These are phyloP conservation scores for Chaetomiaceae sp. DNA, from an alignment of 2,329 filamentous ascomycete genomes.

Conservation along the genomic window DNA sequence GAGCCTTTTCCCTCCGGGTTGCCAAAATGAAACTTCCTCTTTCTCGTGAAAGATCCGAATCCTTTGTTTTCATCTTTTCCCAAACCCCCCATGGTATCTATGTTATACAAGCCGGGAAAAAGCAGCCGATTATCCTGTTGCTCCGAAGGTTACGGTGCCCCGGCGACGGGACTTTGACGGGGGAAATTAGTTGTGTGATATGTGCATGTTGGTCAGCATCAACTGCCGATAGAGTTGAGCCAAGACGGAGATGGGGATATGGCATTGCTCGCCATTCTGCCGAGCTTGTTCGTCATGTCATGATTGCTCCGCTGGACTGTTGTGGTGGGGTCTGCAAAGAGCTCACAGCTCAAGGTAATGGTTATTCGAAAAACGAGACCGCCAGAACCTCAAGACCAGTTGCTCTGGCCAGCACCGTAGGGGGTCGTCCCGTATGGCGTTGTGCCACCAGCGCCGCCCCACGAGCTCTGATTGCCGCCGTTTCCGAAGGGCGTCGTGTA, in stretches of 20 bases:
- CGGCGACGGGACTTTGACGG: too few relatives aligned
- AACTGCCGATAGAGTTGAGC: too few relatives aligned
- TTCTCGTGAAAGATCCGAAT: background rate
- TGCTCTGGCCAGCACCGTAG: conserved; percentile 47
- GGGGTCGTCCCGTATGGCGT: conserved; percentile 43
- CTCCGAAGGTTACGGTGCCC: background rate
- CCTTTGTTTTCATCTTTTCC: background rate
- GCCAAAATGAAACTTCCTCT: background rate
- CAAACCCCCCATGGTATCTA: conserved; percentile 8
- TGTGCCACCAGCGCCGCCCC: conserved; percentile 54
- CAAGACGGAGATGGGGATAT: too few relatives aligned
- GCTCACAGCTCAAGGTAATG: background rate
- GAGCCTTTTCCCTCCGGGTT: background rate
- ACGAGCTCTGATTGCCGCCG: conserved; percentile 54
- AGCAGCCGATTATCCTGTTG: background rate
- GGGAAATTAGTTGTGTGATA: too few relatives aligned
- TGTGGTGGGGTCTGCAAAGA: background rate
- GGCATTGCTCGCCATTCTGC: too few relatives aligned
- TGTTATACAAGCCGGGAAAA: background rate
- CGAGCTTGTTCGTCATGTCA: too few relatives aligned
- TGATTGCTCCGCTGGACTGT: too few relatives aligned
- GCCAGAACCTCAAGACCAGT: conserved; percentile 39
- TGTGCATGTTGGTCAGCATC: too few relatives aligned
- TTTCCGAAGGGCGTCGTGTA: conserved; percentile 64
- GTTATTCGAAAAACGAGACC: background rate